phyloP scores from a whole-genome alignment of 305 asterid genomes.

The Fraxinus nigra region DNA sequence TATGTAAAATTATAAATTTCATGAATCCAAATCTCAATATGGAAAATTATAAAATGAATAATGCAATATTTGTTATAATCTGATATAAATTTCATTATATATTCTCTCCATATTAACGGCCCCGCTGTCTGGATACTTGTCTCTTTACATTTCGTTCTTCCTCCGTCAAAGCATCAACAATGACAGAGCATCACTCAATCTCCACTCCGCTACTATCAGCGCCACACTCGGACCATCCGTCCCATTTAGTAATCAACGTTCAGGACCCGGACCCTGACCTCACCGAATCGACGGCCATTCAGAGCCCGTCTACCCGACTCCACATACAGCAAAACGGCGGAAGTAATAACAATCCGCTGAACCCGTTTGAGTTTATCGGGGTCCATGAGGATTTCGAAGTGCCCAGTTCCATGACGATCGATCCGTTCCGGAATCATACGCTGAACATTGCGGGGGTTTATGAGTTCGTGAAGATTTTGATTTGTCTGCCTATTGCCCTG shows the following conservation, averaged over 20 bases:
- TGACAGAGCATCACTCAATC: slow-evolving; percentile 48
- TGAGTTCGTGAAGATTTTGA: slow-evolving; percentile 80
- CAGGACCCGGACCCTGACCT: slow-evolving; percentile 20
- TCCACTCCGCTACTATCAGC: slow-evolving; percentile 57
- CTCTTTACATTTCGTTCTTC: slow-evolving; percentile 12
- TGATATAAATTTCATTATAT: too few relatives aligned
- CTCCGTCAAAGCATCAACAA: slow-evolving; percentile 22
- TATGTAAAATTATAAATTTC: neutral
- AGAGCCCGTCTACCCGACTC: slow-evolving; percentile 10
- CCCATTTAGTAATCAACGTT: slow-evolving; percentile 60
- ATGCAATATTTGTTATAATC: too few relatives aligned
- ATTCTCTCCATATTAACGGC: neutral
- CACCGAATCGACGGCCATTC: slow-evolving; percentile 21
- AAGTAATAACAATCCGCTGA: slow-evolving; percentile 9
- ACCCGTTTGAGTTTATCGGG: slow-evolving; percentile 65
- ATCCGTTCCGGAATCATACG: slow-evolving; percentile 78
- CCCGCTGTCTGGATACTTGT: neutral
- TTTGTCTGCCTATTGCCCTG: slow-evolving; percentile 69
- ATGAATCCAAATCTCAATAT: too few relatives aligned
- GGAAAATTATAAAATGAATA: neutral
- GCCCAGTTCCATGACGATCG: slow-evolving; percentile 66
- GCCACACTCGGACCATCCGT: slow-evolving; percentile 30
- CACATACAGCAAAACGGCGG: slow-evolving; percentile 25
- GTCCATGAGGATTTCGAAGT: slow-evolving; percentile 50
- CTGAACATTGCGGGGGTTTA: slow-evolving; percentile 67